Evolutionary conservation across 441 rosid genomes (phyloP).

Genomic region (Pelargonium myrrhifolium): DNA sequence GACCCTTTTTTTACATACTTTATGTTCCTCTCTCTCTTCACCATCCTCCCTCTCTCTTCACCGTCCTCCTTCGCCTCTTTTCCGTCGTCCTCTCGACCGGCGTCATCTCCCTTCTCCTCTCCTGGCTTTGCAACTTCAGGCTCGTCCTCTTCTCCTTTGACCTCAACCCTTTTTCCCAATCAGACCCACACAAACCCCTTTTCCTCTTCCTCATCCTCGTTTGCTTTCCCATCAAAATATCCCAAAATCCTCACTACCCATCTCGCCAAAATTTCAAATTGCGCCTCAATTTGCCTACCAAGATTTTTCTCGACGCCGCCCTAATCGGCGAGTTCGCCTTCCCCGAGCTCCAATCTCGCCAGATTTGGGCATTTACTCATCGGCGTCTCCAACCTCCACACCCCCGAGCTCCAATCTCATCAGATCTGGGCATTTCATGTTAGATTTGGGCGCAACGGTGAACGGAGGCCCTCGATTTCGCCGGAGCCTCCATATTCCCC

Average conservation of each 20-base stretch:
- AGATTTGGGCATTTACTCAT: too few relatives aligned
- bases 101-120: constrained; percentile 17
- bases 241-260: constrained; percentile 17
- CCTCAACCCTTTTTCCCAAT: constrained; percentile 28
- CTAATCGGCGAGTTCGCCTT: constrained; percentile 9
- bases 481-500: too few relatives aligned
- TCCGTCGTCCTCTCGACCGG: constrained; percentile 21
- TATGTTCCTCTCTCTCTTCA: constrained; percentile 31
- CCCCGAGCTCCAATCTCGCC: too few relatives aligned
- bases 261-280: constrained; percentile 17
- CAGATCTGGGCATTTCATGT: too few relatives aligned
- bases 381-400: too few relatives aligned
- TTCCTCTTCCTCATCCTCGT: constrained; percentile 25
- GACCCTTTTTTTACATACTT: too few relatives aligned
- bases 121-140: constrained; percentile 39
- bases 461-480: too few relatives aligned
- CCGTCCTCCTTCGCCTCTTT: constrained; percentile 27
- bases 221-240: constrained; percentile 37
- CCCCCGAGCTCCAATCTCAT: too few relatives aligned
- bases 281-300: constrained; percentile 25
- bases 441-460: too few relatives aligned
- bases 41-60: constrained; percentile 29
- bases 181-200: constrained; percentile 14
- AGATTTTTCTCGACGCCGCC: constrained; percentile 20
- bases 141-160: constrained; percentile 37